Base-by-base conservation (phyloP, 495 filamentous ascomycete genomes). In the Neurospora sp. region DNA sequence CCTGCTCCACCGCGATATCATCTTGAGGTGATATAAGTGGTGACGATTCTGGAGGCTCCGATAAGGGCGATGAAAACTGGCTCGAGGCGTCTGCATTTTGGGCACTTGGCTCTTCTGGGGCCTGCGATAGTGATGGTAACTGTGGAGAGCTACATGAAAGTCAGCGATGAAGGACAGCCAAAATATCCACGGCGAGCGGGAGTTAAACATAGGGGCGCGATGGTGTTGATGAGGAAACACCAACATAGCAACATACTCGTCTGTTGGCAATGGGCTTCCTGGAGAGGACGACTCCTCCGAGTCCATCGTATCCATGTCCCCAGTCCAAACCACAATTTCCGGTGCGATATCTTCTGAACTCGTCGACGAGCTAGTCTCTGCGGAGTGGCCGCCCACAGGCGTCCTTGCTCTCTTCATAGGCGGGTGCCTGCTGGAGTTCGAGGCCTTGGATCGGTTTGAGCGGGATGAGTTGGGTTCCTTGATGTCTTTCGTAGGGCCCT, bases 301-400 rank as follows among this genome's bases (percentile, higher is more conserved):
- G 44, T 77, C 79, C 78, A 79, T 77, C 37, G 39, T 69, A 31
- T 81, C 76, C 80, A 82, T 82, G 5, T 78, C 73, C 27, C 76
- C 81, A 11, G 81, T 83, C 77, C 81, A 79, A 39, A 82, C 82
- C 6, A 82, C 75, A 23, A 83, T 83, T 73, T 83, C 81, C 9
- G 79, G 75, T 16, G 79, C 80, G 39, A 83, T 81, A 27, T 80
- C 73, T 40, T 81, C 80, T 7, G 66, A 54, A 20, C n/a, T 48
- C 62, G 37, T 41, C 11, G 18, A 39, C 16, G 42, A 71, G 48
- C 69, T 31, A 72, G 76, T 44, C 70, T 62, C n/a, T 18, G 73
- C 66, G 69, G 70, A 39, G 71, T 41, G 18, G 72, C 62, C 7
- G 76, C 71, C 44, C 74, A 76, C 9, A 69, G 74, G 4, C 14